Conservation (phyloP, 345 rosid genomes). For the Boechera divaricarpa region DNA sequence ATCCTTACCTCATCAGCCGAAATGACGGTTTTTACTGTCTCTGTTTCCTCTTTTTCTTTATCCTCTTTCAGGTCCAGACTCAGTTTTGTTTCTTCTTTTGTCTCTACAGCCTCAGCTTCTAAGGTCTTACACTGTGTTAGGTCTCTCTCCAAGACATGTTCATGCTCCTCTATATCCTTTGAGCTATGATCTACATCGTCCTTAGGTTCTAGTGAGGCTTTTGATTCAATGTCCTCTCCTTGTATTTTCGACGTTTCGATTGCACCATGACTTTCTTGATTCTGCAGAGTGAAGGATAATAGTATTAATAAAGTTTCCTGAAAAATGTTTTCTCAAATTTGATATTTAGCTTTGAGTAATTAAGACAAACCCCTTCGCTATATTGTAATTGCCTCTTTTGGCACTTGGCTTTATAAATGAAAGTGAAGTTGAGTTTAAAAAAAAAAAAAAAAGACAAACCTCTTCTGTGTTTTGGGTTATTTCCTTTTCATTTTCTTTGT, state of each 20-base stretch:
- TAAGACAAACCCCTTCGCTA: conserved; percentile 31
- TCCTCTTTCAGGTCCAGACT: conserved; percentile 23
- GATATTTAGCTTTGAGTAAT: conserved; percentile 2
- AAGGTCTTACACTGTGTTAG: conserved; percentile 15
- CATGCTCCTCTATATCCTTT: conserved; percentile 25
- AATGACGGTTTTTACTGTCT: conserved; percentile 36
- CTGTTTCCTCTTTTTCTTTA: conserved; percentile 39
- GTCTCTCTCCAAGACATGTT: conserved; percentile 31
- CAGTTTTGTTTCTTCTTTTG: conserved; percentile 2
- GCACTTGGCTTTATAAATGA: too few species aligned
- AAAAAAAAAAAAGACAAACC: neutral
- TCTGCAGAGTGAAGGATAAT: conserved; percentile 16
- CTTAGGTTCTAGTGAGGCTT: neutral
- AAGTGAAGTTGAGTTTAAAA: too few species aligned
- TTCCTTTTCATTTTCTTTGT: conserved; percentile 8
- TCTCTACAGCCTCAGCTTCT: conserved; percentile 27
- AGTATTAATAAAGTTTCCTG: neutral
- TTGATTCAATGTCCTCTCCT: conserved; percentile 8
- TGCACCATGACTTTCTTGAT: neutral
- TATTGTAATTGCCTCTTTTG: too few species aligned
- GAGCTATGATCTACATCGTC: neutral
- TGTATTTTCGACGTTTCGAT: neutral
- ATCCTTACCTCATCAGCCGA: conserved; percentile 54
- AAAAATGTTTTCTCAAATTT: neutral
- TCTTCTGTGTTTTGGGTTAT: conserved; percentile 13